Conservation (phyloP, 2,329 filamentous ascomycete genomes). For the Neofusicoccum sp. region DNA sequence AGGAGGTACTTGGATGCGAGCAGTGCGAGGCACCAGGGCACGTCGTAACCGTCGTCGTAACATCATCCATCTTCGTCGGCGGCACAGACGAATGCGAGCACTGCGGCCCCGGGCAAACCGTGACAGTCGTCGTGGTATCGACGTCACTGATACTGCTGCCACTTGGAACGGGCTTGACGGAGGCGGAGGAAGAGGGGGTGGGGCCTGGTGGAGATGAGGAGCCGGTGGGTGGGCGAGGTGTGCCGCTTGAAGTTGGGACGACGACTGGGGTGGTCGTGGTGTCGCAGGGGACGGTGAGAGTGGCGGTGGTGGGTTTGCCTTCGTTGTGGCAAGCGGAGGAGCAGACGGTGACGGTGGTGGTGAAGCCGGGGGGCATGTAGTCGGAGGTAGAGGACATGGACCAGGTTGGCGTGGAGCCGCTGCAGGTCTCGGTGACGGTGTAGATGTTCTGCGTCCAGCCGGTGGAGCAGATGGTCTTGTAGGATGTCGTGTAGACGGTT, state of each 20-base stretch:
- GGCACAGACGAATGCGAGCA: neutral
- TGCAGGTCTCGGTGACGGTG: slow-evolving; percentile 37
- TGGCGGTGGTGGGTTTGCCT: slow-evolving; percentile 21
- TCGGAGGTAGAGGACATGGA: neutral
- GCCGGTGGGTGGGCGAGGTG: neutral
- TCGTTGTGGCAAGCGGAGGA: slow-evolving; percentile 19
- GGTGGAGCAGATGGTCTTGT: slow-evolving; percentile 28
- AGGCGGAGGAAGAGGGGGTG: neutral
- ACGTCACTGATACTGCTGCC: neutral
- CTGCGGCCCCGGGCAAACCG: neutral
- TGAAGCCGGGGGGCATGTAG: slow-evolving; percentile 29
- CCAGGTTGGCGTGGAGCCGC: slow-evolving; percentile 21
- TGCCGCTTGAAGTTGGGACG: neutral
- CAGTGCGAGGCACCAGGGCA: neutral
- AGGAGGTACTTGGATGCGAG: neutral
- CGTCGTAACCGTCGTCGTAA: neutral
- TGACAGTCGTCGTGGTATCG: neutral
- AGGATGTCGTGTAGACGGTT: slow-evolving; percentile 32
- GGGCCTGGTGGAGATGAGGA: neutral
- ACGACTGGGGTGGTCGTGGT: neutral
- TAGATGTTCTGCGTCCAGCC: slow-evolving; percentile 31
- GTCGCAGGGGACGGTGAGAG: slow-evolving; percentile 25
- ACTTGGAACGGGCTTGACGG: neutral
- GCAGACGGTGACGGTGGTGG: slow-evolving; percentile 28
- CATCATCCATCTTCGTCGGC: neutral